Evolutionary conservation across 1,284 basidiomycete species (phyloP).

Genomic region (Hemileia vastatrix): DNA sequence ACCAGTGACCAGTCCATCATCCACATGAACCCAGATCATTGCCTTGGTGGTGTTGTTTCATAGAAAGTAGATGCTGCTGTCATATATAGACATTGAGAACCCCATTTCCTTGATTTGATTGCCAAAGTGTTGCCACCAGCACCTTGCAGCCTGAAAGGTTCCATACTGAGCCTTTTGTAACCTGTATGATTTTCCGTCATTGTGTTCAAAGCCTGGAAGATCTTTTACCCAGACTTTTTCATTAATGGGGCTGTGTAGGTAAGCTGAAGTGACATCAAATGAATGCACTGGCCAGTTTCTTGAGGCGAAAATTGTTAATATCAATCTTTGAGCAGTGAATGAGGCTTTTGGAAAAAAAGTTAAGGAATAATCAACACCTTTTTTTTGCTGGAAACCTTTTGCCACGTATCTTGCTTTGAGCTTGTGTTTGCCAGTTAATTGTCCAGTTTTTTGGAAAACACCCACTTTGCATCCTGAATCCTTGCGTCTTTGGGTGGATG

Average conservation of each 20-base stretch:
- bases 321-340: neutral
- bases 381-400: no score
- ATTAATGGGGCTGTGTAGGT: conserved; percentile 2
- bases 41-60: neutral
- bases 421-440: no score
- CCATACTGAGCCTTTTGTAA: neutral
- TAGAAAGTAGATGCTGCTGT: neutral
- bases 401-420: no score
- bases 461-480: no score
- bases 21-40: conserved; percentile 1
- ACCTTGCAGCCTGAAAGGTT: neutral
- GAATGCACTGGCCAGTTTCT: neutral
- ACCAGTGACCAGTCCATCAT: neutral
- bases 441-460: no score
- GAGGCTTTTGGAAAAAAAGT: no score
- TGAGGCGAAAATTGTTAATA: neutral
- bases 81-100: neutral
- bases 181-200: neutral
- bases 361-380: no score
- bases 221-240: neutral
- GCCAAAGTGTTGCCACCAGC: neutral
- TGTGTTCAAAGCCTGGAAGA: neutral
- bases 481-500: no score
- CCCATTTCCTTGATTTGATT: neutral
- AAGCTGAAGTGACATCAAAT: neutral